These are phyloP conservation scores for Botryococcus braunii DNA, from an alignment of 163 green algal genomes.

Conservation along the genomic window DNA sequence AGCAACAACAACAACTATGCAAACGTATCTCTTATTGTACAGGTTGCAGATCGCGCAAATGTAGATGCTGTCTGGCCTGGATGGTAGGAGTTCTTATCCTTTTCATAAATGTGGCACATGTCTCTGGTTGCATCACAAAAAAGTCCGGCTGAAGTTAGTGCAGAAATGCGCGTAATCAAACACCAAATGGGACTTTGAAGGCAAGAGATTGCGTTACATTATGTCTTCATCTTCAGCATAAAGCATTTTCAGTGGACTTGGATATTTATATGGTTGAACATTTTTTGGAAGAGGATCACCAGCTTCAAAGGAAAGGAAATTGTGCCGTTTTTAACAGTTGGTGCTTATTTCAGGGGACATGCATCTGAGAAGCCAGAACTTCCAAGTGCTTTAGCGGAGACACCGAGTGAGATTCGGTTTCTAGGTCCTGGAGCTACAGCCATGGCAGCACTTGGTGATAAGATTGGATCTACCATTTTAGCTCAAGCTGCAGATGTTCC, in stretches of 20 bases:
- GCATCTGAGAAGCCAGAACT: conserved; percentile 94
- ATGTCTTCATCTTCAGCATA: too few relatives aligned
- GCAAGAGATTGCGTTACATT: too few relatives aligned
- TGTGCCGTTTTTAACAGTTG: too few relatives aligned
- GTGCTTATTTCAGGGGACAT: conserved; percentile 91
- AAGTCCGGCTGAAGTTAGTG: too few relatives aligned
- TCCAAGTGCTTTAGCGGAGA: conserved; percentile 61
- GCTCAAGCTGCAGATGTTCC: conserved; percentile 90
- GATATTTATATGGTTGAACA: too few relatives aligned
- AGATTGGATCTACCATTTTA: conserved; percentile 94
- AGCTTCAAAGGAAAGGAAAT: too few relatives aligned
- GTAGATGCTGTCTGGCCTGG: conserved; percentile 97
- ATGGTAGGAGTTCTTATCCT: conserved; percentile 57
- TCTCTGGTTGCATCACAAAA: too few relatives aligned
- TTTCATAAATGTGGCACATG: too few relatives aligned
- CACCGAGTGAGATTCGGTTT: conserved; percentile 70
- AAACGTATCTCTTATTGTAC: conserved; percentile 88
- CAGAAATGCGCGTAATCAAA: too few relatives aligned
- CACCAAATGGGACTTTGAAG: too few relatives aligned
- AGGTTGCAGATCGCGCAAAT: conserved; percentile 74
- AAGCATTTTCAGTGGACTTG: too few relatives aligned
- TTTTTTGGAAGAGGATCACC: too few relatives aligned
- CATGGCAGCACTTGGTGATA: conserved; percentile 96
- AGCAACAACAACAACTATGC: conserved; percentile 99
- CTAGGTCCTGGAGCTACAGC: conserved; percentile 71